Conservation (phyloP, 225 moss, liverwort and hornwort genomes). For the Lunularia cruciata region DNA sequence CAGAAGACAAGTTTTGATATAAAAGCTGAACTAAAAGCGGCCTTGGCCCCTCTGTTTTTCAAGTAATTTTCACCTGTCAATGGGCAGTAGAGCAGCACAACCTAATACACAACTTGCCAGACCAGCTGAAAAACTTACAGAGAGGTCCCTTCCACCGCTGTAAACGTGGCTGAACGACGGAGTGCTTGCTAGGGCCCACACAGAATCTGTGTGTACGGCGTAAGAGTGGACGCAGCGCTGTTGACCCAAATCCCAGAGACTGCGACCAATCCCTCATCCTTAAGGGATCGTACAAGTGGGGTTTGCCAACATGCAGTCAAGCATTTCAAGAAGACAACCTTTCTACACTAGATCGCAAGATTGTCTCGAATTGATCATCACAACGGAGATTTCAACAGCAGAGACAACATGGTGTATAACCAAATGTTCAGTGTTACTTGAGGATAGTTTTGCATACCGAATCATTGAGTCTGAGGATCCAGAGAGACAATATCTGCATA, state of each 20-base stretch:
- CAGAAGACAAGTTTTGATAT: too few relatives aligned
- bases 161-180: constrained; percentile 83
- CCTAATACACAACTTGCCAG: too few relatives aligned
- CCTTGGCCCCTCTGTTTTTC: too few relatives aligned
- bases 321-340: too few relatives aligned
- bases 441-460: constrained; percentile 44
- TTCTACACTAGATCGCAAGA: too few relatives aligned
- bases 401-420: too few relatives aligned
- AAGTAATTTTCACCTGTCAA: too few relatives aligned
- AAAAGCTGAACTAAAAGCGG: too few relatives aligned
- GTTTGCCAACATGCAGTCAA: neutral
- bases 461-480: constrained; percentile 98
- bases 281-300: neutral
- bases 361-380: too few relatives aligned
- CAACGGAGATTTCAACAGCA: too few relatives aligned
- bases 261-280: constrained; percentile 33
- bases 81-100: too few relatives aligned
- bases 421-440: too few relatives aligned
- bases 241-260: constrained; percentile 94
- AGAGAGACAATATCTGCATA: constrained; percentile 80
- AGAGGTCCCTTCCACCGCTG: constrained; percentile 78
- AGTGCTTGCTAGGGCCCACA: constrained; percentile 88
- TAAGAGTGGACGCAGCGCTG: constrained; percentile 95
- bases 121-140: constrained; percentile 53
- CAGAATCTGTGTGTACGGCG: constrained; percentile 93